Conservation (phyloP, 306 rosid species). For the Gastrolobium bilobum region DNA sequence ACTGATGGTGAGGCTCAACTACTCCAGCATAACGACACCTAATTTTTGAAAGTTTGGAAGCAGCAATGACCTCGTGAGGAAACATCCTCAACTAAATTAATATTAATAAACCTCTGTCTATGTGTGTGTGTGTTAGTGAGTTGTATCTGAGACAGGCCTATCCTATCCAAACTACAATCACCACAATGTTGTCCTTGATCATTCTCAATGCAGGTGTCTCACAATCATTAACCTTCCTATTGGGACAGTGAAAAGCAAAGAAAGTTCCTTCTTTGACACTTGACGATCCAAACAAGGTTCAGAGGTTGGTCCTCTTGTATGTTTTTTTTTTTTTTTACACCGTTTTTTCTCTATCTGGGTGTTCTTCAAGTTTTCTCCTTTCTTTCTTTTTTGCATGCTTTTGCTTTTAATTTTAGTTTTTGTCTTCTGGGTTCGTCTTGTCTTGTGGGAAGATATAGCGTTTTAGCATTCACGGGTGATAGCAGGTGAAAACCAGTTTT, state of each 20-base stretch:
- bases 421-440: conserved; percentile 6
- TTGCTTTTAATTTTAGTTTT: conserved; percentile 12
- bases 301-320: conserved; percentile 45
- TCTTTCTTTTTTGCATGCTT: background rate
- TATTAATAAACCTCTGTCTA: background rate
- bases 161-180: conserved; percentile 37
- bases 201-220: background rate
- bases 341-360: conserved; percentile 51
- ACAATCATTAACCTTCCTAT: background rate
- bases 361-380: conserved; percentile 39
- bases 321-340: background rate
- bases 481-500: conserved; percentile 34
- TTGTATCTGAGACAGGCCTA: conserved; percentile 34
- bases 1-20: conserved; percentile 27
- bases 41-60: conserved; percentile 11
- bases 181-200: conserved; percentile 27
- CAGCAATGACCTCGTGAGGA: conserved; percentile 37
- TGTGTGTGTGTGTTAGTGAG: background rate
- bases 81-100: conserved; percentile 4
- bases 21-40: conserved; percentile 24
- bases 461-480: background rate
- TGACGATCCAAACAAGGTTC: conserved; percentile 38
- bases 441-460: background rate
- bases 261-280: conserved; percentile 25
- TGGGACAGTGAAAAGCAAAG: conserved; percentile 17